Base-by-base conservation (phyloP, 345 rosid genomes). In the Eucalyptus marginata region DNA sequence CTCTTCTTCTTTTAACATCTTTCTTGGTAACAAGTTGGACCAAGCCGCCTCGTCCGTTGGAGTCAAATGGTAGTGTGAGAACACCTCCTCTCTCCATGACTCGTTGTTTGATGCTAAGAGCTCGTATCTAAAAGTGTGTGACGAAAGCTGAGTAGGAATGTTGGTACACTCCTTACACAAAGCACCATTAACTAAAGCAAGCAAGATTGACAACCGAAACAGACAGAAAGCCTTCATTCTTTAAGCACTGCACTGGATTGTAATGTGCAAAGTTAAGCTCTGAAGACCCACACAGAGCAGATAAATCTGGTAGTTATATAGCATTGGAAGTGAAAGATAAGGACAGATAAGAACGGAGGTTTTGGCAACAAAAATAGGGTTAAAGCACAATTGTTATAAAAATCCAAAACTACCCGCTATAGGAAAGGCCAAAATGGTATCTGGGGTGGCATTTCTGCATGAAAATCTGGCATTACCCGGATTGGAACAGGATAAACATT, bases 31-130 rank as follows among this genome's bases (percentile, higher is more conserved):
- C 94, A 96, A 90, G 93, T 89, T 92, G 76, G 94, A 89, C 99
- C 99, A 98, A 88, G 97, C 96, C 1, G 95, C 88, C 31, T 98
- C 98, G 90, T 98, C 99, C 8, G 97, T 95, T 13, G 96, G 99
- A 68, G 89, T 95, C 92, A 98, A 90, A 90, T 98, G 99, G 92
- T 97, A 94, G 90, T 95, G 96, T 59, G 94, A 93, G 91, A 95
- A 94, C 93, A 96, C 44, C 92, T 97, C 96, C 64, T 92, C 87
- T 88, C 92, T 96, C 93, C 95, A 94, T 3, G 98, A 90, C 17
- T 94, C 94, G 86, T 96, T 97, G n/a, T 91, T 90, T 31, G 99
- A 98, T 59, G 93, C 90, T 14, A 94, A 90, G 83, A 97, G 94
- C 76, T 93, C 96, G 68, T 92, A 90, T 25, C 99, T 95, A 90